These are phyloP conservation scores for Scheffersomyces cryptocercus DNA, from an alignment of 1,139 yeast genomes.

Conservation along the genomic window DNA sequence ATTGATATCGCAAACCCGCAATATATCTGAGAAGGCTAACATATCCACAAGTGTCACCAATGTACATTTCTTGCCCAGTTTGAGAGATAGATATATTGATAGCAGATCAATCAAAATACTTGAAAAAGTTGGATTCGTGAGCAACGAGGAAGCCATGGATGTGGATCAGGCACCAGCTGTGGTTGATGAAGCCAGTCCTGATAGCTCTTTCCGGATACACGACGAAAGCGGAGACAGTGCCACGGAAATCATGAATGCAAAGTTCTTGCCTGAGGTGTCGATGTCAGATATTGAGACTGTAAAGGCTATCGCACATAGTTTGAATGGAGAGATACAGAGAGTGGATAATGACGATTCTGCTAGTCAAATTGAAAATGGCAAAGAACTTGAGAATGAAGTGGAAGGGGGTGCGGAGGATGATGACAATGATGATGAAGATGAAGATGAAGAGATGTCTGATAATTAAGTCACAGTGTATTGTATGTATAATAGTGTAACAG, in stretches of 20 bases:
- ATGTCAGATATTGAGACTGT: slow-evolving; percentile 6
- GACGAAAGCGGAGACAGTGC: background rate
- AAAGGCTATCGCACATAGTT: slow-evolving; percentile 3
- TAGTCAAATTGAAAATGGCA: too few species aligned
- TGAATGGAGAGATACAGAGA: slow-evolving; percentile 8
- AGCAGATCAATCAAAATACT: slow-evolving; percentile 17
- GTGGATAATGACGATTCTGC: too few species aligned
- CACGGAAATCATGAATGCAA: background rate
- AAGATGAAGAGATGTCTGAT: too few species aligned
- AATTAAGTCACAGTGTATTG: too few species aligned
- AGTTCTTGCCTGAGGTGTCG: slow-evolving; percentile 2
- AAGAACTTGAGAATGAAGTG: too few species aligned
- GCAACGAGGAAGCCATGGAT: background rate
- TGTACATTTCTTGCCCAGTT: slow-evolving; percentile 13
- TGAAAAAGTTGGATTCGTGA: slow-evolving; percentile 12
- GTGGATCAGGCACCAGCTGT: background rate
- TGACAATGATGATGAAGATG: too few species aligned
- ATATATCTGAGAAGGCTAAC: slow-evolving; percentile 33
- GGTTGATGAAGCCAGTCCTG: background rate
- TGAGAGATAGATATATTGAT: slow-evolving; percentile 20
- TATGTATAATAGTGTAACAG: too few species aligned
- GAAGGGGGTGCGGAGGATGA: too few species aligned
- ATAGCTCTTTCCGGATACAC: background rate
- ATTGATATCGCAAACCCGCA: slow-evolving; percentile 38
- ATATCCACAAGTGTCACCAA: slow-evolving; percentile 3